Conservation (phyloP, 1,139 yeast species). For the Candida glucosophila region DNA sequence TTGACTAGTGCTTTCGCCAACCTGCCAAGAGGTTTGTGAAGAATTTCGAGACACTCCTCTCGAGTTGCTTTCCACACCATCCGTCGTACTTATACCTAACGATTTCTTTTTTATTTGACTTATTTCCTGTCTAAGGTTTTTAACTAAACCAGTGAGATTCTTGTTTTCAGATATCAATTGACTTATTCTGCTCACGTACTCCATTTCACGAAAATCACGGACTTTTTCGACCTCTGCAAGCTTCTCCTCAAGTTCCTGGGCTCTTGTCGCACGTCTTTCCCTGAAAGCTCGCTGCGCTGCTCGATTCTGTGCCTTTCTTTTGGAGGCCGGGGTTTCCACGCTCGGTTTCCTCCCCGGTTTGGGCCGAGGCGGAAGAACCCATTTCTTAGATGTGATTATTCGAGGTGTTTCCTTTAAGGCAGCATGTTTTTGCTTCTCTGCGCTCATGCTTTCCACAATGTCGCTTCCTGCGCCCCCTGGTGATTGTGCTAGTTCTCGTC, state of each 20-base stretch:
- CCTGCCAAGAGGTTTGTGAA: conserved; percentile 11
- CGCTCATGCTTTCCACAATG: conserved; percentile 1
- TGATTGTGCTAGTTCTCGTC: conserved; percentile 4
- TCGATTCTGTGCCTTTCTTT: conserved; percentile 86
- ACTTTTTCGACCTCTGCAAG: conserved; percentile 60
- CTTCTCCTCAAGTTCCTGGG: conserved; percentile 38
- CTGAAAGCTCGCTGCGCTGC: conserved; percentile 94
- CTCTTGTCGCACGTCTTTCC: conserved; percentile 65
- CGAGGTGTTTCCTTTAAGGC: conserved; percentile 14
- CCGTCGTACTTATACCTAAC: background rate
- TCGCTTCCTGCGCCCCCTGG: conserved; percentile 5
- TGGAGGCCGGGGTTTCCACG: conserved; percentile 62
- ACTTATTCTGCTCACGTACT: conserved; percentile 42
- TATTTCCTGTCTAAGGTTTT: conserved; percentile 31
- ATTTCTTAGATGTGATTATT: conserved; percentile 71
- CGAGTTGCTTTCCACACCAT: conserved; percentile 1
- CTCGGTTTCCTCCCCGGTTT: conserved; percentile 88
- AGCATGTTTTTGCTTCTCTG: background rate
- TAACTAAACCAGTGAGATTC: conserved; percentile 26
- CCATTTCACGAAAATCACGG: conserved; percentile 51
- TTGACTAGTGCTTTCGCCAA: too few relatives aligned
- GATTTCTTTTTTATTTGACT: conserved; percentile 12
- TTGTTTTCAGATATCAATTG: conserved; percentile 34
- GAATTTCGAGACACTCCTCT: conserved; percentile 5
- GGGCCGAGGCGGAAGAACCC: conserved; percentile 89